Evolutionary conservation across 2,329 filamentous ascomycete species (phyloP).

Genomic region (Paraconiothyrium brasiliense): DNA sequence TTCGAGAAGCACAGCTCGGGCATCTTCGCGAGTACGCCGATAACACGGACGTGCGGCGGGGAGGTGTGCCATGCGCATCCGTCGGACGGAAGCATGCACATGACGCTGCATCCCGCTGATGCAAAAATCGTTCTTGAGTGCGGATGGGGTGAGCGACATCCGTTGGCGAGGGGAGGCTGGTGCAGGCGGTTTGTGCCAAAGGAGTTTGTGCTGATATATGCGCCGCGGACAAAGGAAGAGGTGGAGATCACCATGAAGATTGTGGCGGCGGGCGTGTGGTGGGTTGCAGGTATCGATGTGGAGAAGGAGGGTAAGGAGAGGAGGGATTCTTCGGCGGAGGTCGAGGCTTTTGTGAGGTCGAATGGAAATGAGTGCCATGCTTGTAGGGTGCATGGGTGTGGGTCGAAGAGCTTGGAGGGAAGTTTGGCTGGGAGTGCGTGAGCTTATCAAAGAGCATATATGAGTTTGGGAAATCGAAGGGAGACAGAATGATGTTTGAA

Average conservation of each 20-base stretch:
- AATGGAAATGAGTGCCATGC: slow-evolving; percentile 35
- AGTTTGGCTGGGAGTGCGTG: slow-evolving; percentile 37
- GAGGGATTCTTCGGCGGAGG: slow-evolving; percentile 31
- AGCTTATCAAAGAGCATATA: slow-evolving; percentile 1
- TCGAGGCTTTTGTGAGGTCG: slow-evolving; percentile 31
- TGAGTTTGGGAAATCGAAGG: background rate
- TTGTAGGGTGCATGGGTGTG: slow-evolving; percentile 39
- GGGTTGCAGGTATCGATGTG: slow-evolving; percentile 58
- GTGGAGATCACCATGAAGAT: slow-evolving; percentile 73
- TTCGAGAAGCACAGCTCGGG: slow-evolving; percentile 85
- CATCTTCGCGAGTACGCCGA: slow-evolving; percentile 72
- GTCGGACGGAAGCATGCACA: slow-evolving; percentile 78
- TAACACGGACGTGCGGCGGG: slow-evolving; percentile 77
- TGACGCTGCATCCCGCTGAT: slow-evolving; percentile 82
- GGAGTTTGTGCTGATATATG: slow-evolving; percentile 85
- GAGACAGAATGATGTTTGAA: background rate
- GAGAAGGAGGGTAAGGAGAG: slow-evolving; percentile 28
- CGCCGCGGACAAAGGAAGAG: slow-evolving; percentile 75
- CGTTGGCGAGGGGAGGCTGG: slow-evolving; percentile 72
- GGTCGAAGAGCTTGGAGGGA: slow-evolving; percentile 33
- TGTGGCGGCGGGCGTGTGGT: slow-evolving; percentile 79
- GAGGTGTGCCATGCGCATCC: slow-evolving; percentile 85
- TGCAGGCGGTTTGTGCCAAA: slow-evolving; percentile 74
- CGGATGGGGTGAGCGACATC: slow-evolving; percentile 80
- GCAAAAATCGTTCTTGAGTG: slow-evolving; percentile 75